Evolutionary conservation across 2,329 filamentous ascomycete genomes (phyloP).

Genomic region (Botrytis elliptica): DNA sequence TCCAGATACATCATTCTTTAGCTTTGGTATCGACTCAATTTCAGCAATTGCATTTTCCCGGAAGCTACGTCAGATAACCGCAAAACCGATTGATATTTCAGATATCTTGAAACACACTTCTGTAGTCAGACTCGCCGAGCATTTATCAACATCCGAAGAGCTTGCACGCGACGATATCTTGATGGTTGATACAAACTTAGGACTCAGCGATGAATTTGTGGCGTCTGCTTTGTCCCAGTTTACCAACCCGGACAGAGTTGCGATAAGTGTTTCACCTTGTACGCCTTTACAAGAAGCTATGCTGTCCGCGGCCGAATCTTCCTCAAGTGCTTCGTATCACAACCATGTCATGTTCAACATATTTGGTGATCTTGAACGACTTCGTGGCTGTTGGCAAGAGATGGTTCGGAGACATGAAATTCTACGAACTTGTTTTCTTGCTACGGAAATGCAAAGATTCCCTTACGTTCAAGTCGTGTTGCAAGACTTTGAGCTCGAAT

Average conservation of each 20-base stretch:
- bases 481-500: constrained; percentile 41
- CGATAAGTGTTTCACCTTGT: constrained; percentile 69
- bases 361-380: constrained; percentile 46
- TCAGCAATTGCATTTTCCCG: constrained; percentile 71
- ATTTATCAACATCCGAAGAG: constrained; percentile 26
- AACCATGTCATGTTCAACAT: constrained; percentile 70
- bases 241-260: constrained; percentile 31
- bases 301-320: constrained; percentile 58
- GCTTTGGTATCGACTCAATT: constrained; percentile 80
- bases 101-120: constrained; percentile 66
- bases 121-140: constrained; percentile 57
- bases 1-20: constrained; percentile 70
- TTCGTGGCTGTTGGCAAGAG: constrained; percentile 60
- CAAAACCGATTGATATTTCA: constrained; percentile 61
- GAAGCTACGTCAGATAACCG: constrained; percentile 48
- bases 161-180: neutral
- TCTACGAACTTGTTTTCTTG: constrained; percentile 71
- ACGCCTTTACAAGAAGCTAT: constrained; percentile 87
- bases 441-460: constrained; percentile 57
- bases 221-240: constrained; percentile 28
- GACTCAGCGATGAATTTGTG: constrained; percentile 30
- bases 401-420: constrained; percentile 71
- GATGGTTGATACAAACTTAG: constrained; percentile 26
- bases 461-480: constrained; percentile 75
- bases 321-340: constrained; percentile 57